A percentile compares a stretch with the other conserved stretches of the same genome.
Evolutionary conservation across 2,329 filamentous ascomycete genomes (phyloP).

Genomic region (Daldinia eschscholtzii): DNA sequence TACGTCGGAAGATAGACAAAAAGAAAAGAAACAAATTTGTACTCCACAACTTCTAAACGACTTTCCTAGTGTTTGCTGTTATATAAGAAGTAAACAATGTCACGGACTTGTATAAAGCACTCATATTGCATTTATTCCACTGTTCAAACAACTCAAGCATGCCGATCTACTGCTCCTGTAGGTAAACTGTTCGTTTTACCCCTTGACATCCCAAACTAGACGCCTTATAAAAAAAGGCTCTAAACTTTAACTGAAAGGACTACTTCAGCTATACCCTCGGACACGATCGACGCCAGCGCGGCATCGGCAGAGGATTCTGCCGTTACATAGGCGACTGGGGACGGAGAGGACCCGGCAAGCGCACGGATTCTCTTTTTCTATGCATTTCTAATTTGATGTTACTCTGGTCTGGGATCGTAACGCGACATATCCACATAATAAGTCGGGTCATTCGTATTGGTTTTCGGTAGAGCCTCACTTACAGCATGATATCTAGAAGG

Average conservation of each 20-base stretch:
- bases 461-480: neutral
- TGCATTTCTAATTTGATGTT: neutral
- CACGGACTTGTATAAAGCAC: neutral
- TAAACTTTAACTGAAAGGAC: neutral
- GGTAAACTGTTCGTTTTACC: slow-evolving; percentile 12
- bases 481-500: too few relatives aligned
- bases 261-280: neutral
- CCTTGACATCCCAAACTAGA: neutral
- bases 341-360: neutral
- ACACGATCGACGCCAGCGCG: neutral
- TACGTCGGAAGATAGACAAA: neutral
- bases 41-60: neutral
- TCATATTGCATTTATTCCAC: slow-evolving; percentile 8
- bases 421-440: neutral
- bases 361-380: neutral
- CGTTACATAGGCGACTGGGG: neutral
- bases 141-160: slow-evolving; percentile 10
- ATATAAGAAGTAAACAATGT: neutral
- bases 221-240: neutral
- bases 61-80: neutral
- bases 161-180: slow-evolving; percentile 20
- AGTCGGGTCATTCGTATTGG: neutral
- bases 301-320: neutral
- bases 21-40: neutral
- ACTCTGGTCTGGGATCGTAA: neutral